Evolutionary conservation across 768 basidiomycete species (phyloP), one percentile per base, ranked within the genome.

Genomic region (Rhodotorula toruloides): DNA sequence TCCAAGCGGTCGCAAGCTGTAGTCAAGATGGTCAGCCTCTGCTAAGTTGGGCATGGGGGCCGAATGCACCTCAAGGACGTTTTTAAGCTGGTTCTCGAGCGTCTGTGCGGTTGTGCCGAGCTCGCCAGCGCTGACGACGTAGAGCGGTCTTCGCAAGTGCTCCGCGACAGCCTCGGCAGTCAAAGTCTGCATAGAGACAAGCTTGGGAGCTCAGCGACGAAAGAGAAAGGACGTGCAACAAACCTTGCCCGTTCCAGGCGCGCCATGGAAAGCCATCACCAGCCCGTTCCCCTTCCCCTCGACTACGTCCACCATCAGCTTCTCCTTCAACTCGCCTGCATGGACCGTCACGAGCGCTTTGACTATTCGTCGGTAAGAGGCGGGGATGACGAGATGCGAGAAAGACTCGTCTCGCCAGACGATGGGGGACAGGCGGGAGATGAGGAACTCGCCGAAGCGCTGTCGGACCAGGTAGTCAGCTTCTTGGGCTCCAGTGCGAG

Each of bases 151-250:
- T 22, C 69, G 50, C 10, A 70, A 55, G n/a, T 57, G 63, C 42
- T 70, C 69, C 2, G 69, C 64, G 37, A 70, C 43, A 21, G 52
- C 55, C 53, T 70, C 69, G 8, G 69, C 69, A 1, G 69, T 70
- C n/a, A 70, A 32, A 2, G 69, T 70, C 65, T 68, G 50, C 25
- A 4, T 13, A 11, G 43, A 3, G 3, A 1, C 25, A 29, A 7
- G 49, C 10, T 5, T 29, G 36, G 13, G 7, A 36, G 32, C 31
- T 10, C 1, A 27, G 29, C 29, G 21, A 21, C 17, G 10, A 27
- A n/a, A 13, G 25, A 37, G 32, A 40, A n/a, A 21, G 16, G 12
- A 10, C 8, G 12, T 27, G 11, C 8, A 32, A 31, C 7, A 49
- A 27, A 53, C 64, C 48, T 57, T 60, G 12, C 48, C 58, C 21